Evolutionary conservation across 225 moss, liverwort and hornwort genomes (phyloP), one percentile per base, ranked within the genome.

Genomic region (Sphagnum tenellum): DNA sequence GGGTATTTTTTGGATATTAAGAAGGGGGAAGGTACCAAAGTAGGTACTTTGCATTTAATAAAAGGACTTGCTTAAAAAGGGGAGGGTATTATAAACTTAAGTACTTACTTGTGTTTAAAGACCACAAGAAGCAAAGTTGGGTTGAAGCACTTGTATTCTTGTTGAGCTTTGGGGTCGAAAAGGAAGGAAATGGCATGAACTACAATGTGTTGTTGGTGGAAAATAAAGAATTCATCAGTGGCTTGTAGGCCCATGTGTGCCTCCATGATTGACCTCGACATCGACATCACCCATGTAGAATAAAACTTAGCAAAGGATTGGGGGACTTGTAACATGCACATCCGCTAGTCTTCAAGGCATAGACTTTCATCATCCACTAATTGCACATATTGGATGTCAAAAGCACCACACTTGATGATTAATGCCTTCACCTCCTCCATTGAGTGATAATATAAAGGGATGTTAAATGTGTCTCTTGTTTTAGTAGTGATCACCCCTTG

Each of bases 211-310:
- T 69, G 56, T 53, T 89, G 78, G 29, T 84, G 77, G 4, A 78
- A 73, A 3, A 50, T 56, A 12, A 89, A 92, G 65, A 80, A 89
- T 44, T 78, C 72, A 46, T 84, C 72, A 1, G 89, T 81, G 12
- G 77, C 73, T 0, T 66, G 69, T 4, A 65, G 57, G 45, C 91
- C 89, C 89, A 92, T 89, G 47, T 92, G 91, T 50, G 60, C 76
- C 46, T 68, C 76, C 68, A 92, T 80, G 45, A 89, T 70, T 1
- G 80, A 84, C 61, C 86, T 89, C 68, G 87, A 64, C 3, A 92
- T 58, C n/a, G 86, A 58, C 0, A 89, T 82, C 61, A 86, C 86
- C 69, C 89, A 89, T 13, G 82, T 75, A 3, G 91, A 86, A 63
- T 86, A 80, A 64, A 81, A 86, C 63, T 74, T 84, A n/a, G n/a